phyloP scores from a whole-genome alignment of 2,329 filamentous ascomycete genomes.

The Colletotrichum cereale region DNA sequence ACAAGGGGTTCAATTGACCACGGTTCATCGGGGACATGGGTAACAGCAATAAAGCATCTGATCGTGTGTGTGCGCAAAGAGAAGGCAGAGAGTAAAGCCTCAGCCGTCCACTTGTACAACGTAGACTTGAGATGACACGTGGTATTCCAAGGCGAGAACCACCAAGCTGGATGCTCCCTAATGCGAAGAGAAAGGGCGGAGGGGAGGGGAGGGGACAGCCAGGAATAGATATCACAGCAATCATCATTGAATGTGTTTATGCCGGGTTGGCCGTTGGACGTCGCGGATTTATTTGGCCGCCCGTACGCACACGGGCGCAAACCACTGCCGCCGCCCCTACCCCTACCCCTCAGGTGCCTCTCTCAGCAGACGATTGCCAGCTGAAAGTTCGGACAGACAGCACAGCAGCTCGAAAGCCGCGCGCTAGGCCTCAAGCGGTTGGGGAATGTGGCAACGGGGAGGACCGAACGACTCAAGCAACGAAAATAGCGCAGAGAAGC shows the following conservation, averaged over 20 bases:
- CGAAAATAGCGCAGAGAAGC: neutral
- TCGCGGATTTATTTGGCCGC: neutral
- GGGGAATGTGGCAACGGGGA: neutral
- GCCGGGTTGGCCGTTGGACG: neutral
- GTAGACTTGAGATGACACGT: conserved; percentile 21
- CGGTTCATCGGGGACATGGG: neutral
- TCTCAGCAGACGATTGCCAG: conserved; percentile 9
- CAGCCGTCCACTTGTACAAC: neutral
- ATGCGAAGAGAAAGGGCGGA: neutral
- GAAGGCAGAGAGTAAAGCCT: neutral
- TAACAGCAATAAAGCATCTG: neutral
- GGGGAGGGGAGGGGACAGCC: neutral
- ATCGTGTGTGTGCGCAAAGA: neutral
- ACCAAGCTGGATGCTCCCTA: conserved; percentile 6
- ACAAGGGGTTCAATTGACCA: neutral
- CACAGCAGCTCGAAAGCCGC: neutral
- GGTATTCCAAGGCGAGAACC: conserved; percentile 9
- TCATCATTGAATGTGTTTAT: neutral
- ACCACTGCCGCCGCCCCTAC: no score
- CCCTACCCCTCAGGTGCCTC: neutral
- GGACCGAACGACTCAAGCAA: conserved; percentile 21
- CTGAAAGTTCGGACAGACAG: conserved; percentile 1
- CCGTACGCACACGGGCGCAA: neutral
- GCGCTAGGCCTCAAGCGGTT: conserved; percentile 14
- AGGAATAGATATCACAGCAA: neutral